Evolutionary conservation across 2,329 filamentous ascomycete species (phyloP).

Genomic region (Hirsutella thompsonii): DNA sequence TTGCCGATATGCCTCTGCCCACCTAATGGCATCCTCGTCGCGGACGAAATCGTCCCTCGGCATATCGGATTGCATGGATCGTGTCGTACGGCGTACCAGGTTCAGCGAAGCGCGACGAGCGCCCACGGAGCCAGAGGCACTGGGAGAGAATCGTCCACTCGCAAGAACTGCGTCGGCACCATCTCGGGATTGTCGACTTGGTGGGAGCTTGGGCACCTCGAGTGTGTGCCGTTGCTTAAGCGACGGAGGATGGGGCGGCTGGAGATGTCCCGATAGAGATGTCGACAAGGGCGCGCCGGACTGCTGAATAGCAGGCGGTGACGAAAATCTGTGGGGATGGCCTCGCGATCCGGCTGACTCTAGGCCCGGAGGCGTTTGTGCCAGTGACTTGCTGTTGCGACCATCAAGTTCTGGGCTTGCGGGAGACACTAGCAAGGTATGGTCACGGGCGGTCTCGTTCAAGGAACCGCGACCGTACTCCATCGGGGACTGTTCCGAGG

Average conservation of each 20-base stretch:
- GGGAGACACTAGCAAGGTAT: neutral
- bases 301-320: conserved; percentile 39
- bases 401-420: neutral
- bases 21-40: conserved; percentile 82
- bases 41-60: conserved; percentile 72
- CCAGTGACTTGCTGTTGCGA: neutral
- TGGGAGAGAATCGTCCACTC: conserved; percentile 73
- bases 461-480: neutral
- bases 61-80: conserved; percentile 74
- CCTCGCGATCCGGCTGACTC: conserved; percentile 2
- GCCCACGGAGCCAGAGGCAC: conserved; percentile 37
- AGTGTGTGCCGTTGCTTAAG: conserved; percentile 78
- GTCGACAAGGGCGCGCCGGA: conserved; percentile 20
- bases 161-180: conserved; percentile 51
- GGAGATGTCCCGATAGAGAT: conserved; percentile 36
- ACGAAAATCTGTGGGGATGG: conserved; percentile 48
- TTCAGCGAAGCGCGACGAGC: conserved; percentile 71
- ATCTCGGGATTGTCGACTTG: conserved; percentile 62
- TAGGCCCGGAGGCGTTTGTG: neutral
- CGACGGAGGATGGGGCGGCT: conserved; percentile 35
- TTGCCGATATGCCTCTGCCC: conserved; percentile 86
- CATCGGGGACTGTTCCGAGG: neutral
- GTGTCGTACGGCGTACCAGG: conserved; percentile 66
- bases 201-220: conserved; percentile 62
- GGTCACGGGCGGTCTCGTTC: neutral